Conservation (phyloP, 441 rosid genomes). For the Gossypium schwendimanii region DNA sequence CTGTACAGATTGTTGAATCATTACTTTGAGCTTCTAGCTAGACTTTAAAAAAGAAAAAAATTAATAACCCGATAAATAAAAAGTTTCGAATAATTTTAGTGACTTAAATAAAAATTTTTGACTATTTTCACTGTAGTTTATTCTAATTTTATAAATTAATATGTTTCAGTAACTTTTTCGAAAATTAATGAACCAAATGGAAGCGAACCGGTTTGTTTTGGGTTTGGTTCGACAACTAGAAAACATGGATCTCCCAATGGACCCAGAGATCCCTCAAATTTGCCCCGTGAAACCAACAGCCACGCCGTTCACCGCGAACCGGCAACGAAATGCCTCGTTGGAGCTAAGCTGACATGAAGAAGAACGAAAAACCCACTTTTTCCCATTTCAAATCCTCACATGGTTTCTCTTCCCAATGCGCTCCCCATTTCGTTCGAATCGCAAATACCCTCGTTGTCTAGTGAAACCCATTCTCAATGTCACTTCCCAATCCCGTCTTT, state of each 20-base stretch:
- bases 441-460: slow-evolving; percentile 31
- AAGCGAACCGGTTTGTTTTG: not conserved
- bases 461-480: slow-evolving; percentile 31
- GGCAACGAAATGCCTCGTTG: slow-evolving; percentile 39
- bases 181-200: too few species aligned
- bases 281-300: not conserved
- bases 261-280: not conserved
- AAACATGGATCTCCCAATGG: not conserved
- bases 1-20: too few species aligned
- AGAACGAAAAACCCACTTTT: slow-evolving; percentile 6
- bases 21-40: too few species aligned
- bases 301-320: not conserved
- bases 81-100: too few species aligned
- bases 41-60: too few species aligned
- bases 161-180: too few species aligned
- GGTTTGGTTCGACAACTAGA: not conserved
- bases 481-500: slow-evolving; percentile 32
- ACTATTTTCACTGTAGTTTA: too few species aligned
- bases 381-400: slow-evolving; percentile 19
- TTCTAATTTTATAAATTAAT: too few species aligned
- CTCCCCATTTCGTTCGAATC: slow-evolving; percentile 23
- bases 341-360: slow-evolving; percentile 20
- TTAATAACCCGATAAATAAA: too few species aligned
- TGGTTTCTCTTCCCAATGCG: slow-evolving; percentile 53
- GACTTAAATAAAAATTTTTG: rapidly evolving